These are phyloP conservation scores for Trypanosomatidae sp. DNA, from an alignment of 208 protist species.

Conservation along the genomic window DNA sequence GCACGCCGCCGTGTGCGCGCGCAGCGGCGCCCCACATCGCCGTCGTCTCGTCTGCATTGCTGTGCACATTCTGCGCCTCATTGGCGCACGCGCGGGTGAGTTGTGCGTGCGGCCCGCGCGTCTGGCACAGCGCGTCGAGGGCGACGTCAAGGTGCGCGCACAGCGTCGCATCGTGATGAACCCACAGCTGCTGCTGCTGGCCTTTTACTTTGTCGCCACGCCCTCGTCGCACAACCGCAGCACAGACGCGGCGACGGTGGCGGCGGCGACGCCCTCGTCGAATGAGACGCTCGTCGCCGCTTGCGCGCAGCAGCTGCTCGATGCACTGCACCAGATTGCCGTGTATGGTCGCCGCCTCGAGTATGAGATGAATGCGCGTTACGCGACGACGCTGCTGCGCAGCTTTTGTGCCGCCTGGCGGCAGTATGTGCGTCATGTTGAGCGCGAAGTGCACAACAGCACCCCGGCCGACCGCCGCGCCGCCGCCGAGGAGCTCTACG, in stretches of 20 bases:
- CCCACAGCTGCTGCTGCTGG: constrained; percentile 55
- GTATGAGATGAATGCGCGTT: constrained; percentile 9
- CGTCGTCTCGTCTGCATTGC: constrained; percentile 46
- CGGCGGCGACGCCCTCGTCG: neutral
- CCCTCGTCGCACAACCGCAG: neutral
- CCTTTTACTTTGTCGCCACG: constrained; percentile 49
- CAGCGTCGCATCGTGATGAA: constrained; percentile 46
- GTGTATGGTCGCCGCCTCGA: constrained; percentile 13
- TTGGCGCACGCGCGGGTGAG: constrained; percentile 33
- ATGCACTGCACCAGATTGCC: constrained; percentile 38
- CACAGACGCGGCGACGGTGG: neutral
- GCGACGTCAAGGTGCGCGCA: constrained; percentile 38
- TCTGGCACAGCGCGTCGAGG: constrained; percentile 32
- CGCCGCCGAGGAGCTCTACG: constrained; percentile 18
- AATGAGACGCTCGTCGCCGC: neutral
- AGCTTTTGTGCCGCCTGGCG: constrained; percentile 40
- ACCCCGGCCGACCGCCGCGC: neutral
- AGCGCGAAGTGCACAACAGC: constrained; percentile 9
- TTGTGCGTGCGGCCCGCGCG: constrained; percentile 31
- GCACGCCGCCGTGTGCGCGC: constrained; percentile 19
- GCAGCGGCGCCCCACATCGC: constrained; percentile 40
- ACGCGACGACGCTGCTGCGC: constrained; percentile 33
- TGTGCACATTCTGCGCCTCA: constrained; percentile 34
- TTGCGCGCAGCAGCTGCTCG: constrained; percentile 51
- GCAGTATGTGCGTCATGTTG: constrained; percentile 27